Base-by-base conservation (phyloP, 176 grass and related monocot genomes). In the Panicum miliaceum region DNA sequence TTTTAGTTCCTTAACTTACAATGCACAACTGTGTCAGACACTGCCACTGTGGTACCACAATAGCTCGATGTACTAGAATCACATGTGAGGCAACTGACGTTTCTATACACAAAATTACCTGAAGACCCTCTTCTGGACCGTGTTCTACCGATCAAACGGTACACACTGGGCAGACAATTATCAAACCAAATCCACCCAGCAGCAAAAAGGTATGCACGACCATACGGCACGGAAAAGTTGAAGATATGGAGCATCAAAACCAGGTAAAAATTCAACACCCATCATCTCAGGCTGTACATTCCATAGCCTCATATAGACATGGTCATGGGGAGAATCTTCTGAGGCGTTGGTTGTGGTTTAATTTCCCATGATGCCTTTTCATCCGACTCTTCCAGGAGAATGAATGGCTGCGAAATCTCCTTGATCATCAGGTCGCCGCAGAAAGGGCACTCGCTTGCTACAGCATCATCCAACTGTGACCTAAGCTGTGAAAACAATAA, bases 391-490 rank as follows among this genome's bases (percentile, higher is more conserved):
- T 75, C 81, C 53, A 83, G 85, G 45, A 84, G 89, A 79, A 98
- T 87, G 81, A 98, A 96, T 54, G 96, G 91, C 84, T 90, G 53
- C 52, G 93, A 90, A 27, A 96, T 90, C 77, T 98, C 96, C 71
- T 87, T 95, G 81, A 98, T 98, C 96, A 98, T 98, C 54, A 98
- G 71, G 68, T 95, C 96, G 3, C 96, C 96, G 20, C 96, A 98
- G 69, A 98, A 98, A 54, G 93, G 89, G 45, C 96, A 98, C 77
- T 98, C 91, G 14, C 93, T 98, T 20, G 91, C 96, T 34, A 99
- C 87, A 36, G 93, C 96, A 83, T 96, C 96, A 71, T 99, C 96
- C 68, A 99, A 71, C 64, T 92, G 96, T 0, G 83, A 90, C 75
- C 96, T 88, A 82, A 99, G 82, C 96, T 99, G 86, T 83, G 47